Conservation (phyloP, 176 grass and related monocot genomes). For the Rhipidocladum racemiflorum region DNA sequence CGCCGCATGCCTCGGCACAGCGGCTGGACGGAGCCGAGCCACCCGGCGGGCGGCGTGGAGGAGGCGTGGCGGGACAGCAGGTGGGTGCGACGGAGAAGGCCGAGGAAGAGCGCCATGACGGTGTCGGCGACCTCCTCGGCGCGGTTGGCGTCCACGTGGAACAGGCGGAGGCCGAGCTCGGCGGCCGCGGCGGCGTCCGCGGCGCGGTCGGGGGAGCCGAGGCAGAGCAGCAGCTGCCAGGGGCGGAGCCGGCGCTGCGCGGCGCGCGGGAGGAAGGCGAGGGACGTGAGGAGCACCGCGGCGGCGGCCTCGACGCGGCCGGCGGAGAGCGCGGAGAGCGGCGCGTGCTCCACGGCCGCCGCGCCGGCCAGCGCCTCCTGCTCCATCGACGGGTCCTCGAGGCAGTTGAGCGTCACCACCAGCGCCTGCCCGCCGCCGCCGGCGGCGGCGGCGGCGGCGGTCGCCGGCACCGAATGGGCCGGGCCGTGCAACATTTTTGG, state of each 20-base stretch:
- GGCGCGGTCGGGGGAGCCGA: slow-evolving; percentile 71
- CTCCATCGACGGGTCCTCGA: slow-evolving; percentile 71
- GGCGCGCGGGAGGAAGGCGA: slow-evolving; percentile 80
- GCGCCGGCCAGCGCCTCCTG: slow-evolving; percentile 57
- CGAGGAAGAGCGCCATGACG: slow-evolving; percentile 92
- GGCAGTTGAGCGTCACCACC: slow-evolving; percentile 78
- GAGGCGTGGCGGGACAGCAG: slow-evolving; percentile 64
- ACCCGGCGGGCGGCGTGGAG: slow-evolving; percentile 42
- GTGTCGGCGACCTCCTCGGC: slow-evolving; percentile 87
- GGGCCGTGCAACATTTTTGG: slow-evolving; percentile 50
- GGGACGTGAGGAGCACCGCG: slow-evolving; percentile 67
- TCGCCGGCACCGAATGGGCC: slow-evolving; percentile 27
- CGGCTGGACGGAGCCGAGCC: slow-evolving; percentile 80
- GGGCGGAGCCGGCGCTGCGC: slow-evolving; percentile 81
- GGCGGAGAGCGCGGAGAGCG: slow-evolving; percentile 55
- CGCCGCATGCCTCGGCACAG: slow-evolving; percentile 84
- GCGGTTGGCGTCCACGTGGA: slow-evolving; percentile 75
- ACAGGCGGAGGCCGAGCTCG: slow-evolving; percentile 79
- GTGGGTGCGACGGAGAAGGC: slow-evolving; percentile 79
- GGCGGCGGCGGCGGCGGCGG: neutral
- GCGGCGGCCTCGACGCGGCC: slow-evolving; percentile 63
- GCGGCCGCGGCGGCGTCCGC: slow-evolving; percentile 61
- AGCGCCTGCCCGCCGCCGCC: slow-evolving; percentile 32
- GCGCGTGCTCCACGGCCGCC: slow-evolving; percentile 69
- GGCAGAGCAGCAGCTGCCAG: slow-evolving; percentile 89